Conservation (phyloP, 2,329 filamentous ascomycete genomes). For the Albophoma yamanashiensis region DNA sequence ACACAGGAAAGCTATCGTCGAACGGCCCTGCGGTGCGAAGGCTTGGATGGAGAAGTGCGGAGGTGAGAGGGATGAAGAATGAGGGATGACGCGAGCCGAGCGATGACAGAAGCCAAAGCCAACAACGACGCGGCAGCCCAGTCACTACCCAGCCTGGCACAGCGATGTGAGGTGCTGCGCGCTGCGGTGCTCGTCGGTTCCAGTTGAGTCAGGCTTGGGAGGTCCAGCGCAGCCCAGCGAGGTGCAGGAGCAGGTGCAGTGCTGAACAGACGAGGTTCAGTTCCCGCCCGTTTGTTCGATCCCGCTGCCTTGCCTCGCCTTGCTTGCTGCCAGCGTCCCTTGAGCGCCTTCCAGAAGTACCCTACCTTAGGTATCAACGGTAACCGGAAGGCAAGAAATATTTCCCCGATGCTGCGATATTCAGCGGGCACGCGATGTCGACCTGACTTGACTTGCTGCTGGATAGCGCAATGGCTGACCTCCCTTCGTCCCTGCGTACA, state of each 20-base stretch:
- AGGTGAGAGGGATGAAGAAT: neutral
- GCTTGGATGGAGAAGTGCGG: neutral
- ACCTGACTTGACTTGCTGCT: neutral
- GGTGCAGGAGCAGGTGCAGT: neutral
- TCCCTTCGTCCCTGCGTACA: neutral
- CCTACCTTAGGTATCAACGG: too few species aligned
- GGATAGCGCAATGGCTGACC: neutral
- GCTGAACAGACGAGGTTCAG: neutral
- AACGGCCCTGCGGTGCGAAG: neutral
- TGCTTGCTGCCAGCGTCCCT: neutral
- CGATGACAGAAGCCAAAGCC: neutral
- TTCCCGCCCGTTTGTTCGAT: neutral
- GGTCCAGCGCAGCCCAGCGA: neutral
- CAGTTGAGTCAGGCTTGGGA: neutral
- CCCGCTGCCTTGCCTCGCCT: neutral
- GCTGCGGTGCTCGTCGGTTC: neutral
- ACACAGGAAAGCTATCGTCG: constrained; percentile 1
- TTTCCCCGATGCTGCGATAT: neutral
- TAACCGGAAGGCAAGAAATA: neutral
- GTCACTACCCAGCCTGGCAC: neutral
- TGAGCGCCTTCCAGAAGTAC: neutral
- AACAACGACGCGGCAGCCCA: neutral
- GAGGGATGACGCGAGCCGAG: neutral
- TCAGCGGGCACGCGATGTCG: neutral
- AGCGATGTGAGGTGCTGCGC: neutral